Percentiles rank a stretch among this genome's conserved stretches.
Conservation (phyloP, 148 eudicot species). For the Simmondsia chinensis region DNA sequence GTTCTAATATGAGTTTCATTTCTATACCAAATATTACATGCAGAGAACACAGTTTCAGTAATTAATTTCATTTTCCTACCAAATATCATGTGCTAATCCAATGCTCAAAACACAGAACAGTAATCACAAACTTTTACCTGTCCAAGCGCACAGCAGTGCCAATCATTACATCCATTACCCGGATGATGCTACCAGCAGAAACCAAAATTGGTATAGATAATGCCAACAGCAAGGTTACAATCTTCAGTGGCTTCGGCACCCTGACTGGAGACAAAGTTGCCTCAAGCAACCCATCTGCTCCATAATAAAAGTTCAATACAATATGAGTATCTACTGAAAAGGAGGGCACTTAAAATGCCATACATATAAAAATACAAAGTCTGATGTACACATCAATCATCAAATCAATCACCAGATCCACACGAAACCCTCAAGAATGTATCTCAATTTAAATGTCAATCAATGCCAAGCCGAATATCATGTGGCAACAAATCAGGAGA, state of each 20-base stretch:
- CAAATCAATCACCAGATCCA: too few species aligned
- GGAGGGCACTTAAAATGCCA: too few species aligned
- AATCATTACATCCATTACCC: conserved; percentile 44
- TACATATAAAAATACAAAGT: too few species aligned
- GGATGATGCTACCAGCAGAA: conserved; percentile 69
- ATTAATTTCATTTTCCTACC: too few species aligned
- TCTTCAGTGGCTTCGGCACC: conserved; percentile 79
- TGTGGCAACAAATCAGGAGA: too few species aligned
- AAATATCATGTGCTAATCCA: background rate
- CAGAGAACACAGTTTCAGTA: background rate
- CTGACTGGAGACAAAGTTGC: conserved; percentile 89
- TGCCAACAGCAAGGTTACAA: conserved; percentile 64
- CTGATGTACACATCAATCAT: too few species aligned
- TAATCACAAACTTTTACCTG: conserved; percentile 35
- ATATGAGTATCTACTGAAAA: too few species aligned
- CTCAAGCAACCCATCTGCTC: conserved; percentile 93
- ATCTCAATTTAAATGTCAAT: too few species aligned
- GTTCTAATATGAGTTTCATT: too few species aligned
- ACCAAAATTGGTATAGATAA: conserved; percentile 58
- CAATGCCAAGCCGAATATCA: too few species aligned
- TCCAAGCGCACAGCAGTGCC: conserved; percentile 78
- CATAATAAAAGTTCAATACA: conserved; percentile 5
- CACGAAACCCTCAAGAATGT: too few species aligned
- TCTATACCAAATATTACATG: too few species aligned
- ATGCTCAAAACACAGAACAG: background rate